Conservation (phyloP, 345 rosid genomes). For the Draba incana region DNA sequence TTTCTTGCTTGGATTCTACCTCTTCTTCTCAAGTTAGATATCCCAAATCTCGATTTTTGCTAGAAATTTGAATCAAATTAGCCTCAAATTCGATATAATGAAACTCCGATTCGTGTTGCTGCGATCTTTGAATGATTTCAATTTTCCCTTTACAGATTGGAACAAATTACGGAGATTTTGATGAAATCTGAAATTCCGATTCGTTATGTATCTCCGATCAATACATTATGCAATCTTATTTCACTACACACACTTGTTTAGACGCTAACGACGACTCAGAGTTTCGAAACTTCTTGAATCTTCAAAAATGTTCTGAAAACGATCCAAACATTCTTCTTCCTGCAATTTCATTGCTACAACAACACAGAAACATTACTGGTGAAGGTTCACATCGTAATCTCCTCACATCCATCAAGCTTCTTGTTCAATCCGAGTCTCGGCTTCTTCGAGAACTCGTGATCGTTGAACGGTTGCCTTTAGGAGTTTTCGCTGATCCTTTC, state of each 20-base stretch:
- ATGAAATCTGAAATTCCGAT: neutral
- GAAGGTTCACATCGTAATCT: conserved; percentile 93
- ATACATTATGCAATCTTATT: conserved; percentile 63
- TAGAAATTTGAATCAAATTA: neutral
- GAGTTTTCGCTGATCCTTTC: conserved; percentile 90
- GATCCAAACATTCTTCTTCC: conserved; percentile 23
- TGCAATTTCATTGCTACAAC: conserved; percentile 41
- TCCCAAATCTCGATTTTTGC: neutral
- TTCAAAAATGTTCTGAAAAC: conserved; percentile 30
- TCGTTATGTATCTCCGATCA: conserved; percentile 34
- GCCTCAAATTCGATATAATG: too few species aligned
- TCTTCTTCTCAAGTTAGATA: conserved; percentile 19
- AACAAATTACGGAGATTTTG: neutral
- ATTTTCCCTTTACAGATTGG: conserved; percentile 13
- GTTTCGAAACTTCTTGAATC: conserved; percentile 54
- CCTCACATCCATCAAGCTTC: conserved; percentile 55
- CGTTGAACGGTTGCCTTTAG: conserved; percentile 72
- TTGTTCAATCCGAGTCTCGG: conserved; percentile 36
- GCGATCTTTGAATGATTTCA: neutral
- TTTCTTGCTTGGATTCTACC: conserved; percentile 3
- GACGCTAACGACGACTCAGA: conserved; percentile 35
- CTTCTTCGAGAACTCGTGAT: conserved; percentile 51
- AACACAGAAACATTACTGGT: conserved; percentile 55
- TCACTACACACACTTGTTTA: conserved; percentile 49
- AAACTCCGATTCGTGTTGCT: too few species aligned